Evolutionary conservation across 495 filamentous ascomycete genomes (phyloP), one percentile per base, ranked within the genome.

Genomic region (Penicillium crystallinum): DNA sequence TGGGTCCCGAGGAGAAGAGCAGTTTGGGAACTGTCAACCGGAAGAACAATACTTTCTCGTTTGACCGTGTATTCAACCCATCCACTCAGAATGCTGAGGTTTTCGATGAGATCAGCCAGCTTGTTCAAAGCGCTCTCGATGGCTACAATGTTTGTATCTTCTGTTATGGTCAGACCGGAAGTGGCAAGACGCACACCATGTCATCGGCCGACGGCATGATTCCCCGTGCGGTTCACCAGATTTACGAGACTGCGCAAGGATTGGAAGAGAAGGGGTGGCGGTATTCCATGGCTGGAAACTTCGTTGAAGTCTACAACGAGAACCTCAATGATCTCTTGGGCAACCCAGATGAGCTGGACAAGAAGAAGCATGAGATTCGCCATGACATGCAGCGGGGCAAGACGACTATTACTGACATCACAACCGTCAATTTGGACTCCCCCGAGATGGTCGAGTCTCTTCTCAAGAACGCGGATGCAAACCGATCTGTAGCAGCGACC

Each of bases 111-210:
- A 97, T 97, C 71, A 93, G 89, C 52, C 95, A 99, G 61, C 81
- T 99, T 19, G 91, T 99, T 11, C 93, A 99, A 72, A 91, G 86
- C 56, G 95, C 95, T 1, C 76, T 99, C 39, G 93, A 99, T 65
- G 93, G 93, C 14, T 97, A 97, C 70, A 99, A 99, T 63, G 93
- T 99, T 30, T 97, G 92, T 69, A 97, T 99, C 56, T 96, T 99
- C 74, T 97, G 91, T 66, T 99, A 99, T 65, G 93, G 93, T 31
- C 93, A 99, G 65, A 98, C 93, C 4, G 93, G 93, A 3, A 92
- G 91, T 30, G 93, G 93, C 38, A 98, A 98, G 75, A 98, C 93
- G 1, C 86, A 84, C 61, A 97, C 95, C 18, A 99, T 99, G 93
- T 92, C 89, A 33, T 88, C 91, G 0, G 59, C 71, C 3, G 90